Conservation (phyloP, 1,284 basidiomycete genomes). For the Boletus hoseneyae region DNA sequence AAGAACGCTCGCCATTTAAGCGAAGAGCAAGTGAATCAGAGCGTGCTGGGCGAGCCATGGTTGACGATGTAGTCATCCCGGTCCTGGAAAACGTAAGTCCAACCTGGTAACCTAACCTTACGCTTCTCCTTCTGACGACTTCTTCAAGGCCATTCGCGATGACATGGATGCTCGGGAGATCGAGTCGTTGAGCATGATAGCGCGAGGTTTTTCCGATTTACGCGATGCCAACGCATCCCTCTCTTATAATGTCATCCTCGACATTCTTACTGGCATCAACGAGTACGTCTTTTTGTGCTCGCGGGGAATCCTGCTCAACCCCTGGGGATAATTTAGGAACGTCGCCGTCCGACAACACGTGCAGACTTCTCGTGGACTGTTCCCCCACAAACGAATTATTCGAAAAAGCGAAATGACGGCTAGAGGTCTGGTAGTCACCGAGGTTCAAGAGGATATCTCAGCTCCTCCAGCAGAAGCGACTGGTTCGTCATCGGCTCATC, state of each 20-base stretch:
- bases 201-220: slow-evolving; percentile 84
- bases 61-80: slow-evolving; percentile 81
- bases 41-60: slow-evolving; percentile 66
- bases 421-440: slow-evolving; percentile 74
- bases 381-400: slow-evolving; percentile 75
- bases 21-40: slow-evolving; percentile 53
- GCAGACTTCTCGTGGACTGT: slow-evolving; percentile 67
- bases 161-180: slow-evolving; percentile 87
- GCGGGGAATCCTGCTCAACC: background rate
- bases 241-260: slow-evolving; percentile 83
- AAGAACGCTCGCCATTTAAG: slow-evolving; percentile 40
- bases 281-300: slow-evolving; percentile 54
- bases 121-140: slow-evolving; percentile 14
- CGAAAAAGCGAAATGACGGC: slow-evolving; percentile 81
- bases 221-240: slow-evolving; percentile 78
- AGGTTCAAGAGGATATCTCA: slow-evolving; percentile 66
- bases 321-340: slow-evolving; percentile 47
- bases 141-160: slow-evolving; percentile 64
- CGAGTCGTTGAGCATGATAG: slow-evolving; percentile 86
- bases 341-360: slow-evolving; percentile 70
- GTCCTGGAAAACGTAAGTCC: slow-evolving; percentile 64
- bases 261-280: slow-evolving; percentile 88
- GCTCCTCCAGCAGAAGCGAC: slow-evolving; percentile 42
- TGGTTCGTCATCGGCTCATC: slow-evolving; percentile 28
- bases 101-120: background rate